Evolutionary conservation across 345 rosid genomes (phyloP), one percentile per base, ranked within the genome.

Genomic region (Eutrema heterophyllum): DNA sequence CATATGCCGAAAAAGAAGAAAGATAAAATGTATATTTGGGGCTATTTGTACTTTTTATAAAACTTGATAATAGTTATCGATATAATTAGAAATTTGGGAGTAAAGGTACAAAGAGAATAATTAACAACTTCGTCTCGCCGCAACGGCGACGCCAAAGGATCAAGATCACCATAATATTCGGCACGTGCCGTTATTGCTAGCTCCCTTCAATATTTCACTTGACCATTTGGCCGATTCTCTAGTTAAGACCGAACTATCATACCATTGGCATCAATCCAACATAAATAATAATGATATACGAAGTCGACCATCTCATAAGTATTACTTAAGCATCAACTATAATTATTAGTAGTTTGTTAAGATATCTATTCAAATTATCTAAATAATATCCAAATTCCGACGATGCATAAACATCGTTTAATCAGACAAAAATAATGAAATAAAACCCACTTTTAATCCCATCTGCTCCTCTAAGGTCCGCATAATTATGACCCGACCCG

Each of bases 121-220:
- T 60, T 49, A 44, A 49, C 67, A 58, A 35, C 57, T 70, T 48
- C 49, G 49, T 15, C 14, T 59, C 67, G 67, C 74, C 58, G 39
- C 67, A 46, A 60, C 29, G 39, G 24, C 43, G 27, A 11, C 30
- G 11, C 30, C 45, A 21, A 49, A 29, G 29, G 5, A 36, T 57
- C 44, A 57, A 36, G 18, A 58, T 48, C 54, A 71, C 49, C 36
- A 50, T 64, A 32, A 36, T 50, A 36, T 36, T 33, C 41, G 44
- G 56, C 36, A 45, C 45, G 45, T 15, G 66, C 14, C 46, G 15
- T 13, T 57, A 46, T 36, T n/a, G 44, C 35, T 30, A 46, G 27
- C 9, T 56, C 33, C 11, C 54, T 54, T 29, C 43, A 68, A 12
- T 3, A 5, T 24, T 43, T 68, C 54, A 68, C 56, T 39, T 35